Evolutionary conservation across 2,329 filamentous ascomycete genomes (phyloP).

Genomic region (Curvularia eragrostidis): DNA sequence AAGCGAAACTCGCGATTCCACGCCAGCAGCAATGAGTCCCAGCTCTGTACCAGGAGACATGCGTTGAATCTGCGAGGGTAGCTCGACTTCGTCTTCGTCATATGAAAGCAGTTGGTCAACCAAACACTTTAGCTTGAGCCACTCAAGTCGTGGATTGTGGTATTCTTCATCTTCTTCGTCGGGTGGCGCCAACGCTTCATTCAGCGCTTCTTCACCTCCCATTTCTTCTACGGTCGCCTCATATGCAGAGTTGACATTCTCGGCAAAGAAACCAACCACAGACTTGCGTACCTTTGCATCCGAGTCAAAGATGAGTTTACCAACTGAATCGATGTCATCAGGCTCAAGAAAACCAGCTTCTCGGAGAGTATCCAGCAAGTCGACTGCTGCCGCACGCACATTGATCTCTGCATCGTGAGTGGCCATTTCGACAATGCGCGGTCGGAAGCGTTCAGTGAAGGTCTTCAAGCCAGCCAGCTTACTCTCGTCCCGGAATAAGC

Average conservation of each 20-base stretch:
- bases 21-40: slow-evolving; percentile 64
- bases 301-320: slow-evolving; percentile 85
- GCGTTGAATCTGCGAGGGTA: slow-evolving; percentile 58
- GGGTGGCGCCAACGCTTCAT: slow-evolving; percentile 73
- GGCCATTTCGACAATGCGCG: slow-evolving; percentile 90
- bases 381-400: slow-evolving; percentile 80
- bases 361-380: slow-evolving; percentile 81
- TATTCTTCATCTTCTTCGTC: slow-evolving; percentile 77
- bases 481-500: slow-evolving; percentile 79
- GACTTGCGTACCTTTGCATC: slow-evolving; percentile 86
- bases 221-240: slow-evolving; percentile 82
- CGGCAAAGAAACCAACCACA: slow-evolving; percentile 87
- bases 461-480: slow-evolving; percentile 79
- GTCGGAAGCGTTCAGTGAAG: slow-evolving; percentile 91
- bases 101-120: slow-evolving; percentile 84
- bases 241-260: slow-evolving; percentile 82
- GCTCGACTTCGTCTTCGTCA: slow-evolving; percentile 70
- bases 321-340: slow-evolving; percentile 86
- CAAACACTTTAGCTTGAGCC: slow-evolving; percentile 91
- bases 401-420: slow-evolving; percentile 80
- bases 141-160: slow-evolving; percentile 77
- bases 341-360: slow-evolving; percentile 88
- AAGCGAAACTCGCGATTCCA: slow-evolving; percentile 83
- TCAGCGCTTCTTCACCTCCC: slow-evolving; percentile 76
- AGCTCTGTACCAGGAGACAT: slow-evolving; percentile 51